Percentiles rank a stretch among this genome's conserved stretches.
Evolutionary conservation across 768 basidiomycete genomes (phyloP).

Genomic region (Rhodotorula graminis): DNA sequence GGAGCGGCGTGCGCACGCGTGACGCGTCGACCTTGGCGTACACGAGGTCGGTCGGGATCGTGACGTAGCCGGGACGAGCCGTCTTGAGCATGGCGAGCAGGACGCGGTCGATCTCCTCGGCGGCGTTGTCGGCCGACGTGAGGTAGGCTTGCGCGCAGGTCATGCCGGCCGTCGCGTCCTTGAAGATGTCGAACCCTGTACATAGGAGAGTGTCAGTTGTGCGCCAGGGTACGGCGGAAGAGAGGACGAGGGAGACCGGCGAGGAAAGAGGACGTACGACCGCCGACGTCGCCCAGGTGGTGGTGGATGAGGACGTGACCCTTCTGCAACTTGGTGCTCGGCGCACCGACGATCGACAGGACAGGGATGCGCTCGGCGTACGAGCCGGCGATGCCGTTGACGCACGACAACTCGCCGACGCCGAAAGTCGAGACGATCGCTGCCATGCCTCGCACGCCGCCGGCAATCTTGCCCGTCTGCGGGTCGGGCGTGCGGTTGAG

Average conservation of each 20-base stretch:
- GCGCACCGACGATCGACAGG: slow-evolving; percentile 79
- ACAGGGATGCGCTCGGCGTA: slow-evolving; percentile 86
- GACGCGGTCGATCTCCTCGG: slow-evolving; percentile 69
- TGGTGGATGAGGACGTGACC: slow-evolving; percentile 74
- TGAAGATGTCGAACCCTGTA: slow-evolving; percentile 68
- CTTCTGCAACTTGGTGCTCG: slow-evolving; percentile 68
- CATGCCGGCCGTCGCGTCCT: slow-evolving; percentile 67
- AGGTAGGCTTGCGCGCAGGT: slow-evolving; percentile 65
- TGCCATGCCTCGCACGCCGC: slow-evolving; percentile 31
- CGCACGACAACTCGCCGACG: slow-evolving; percentile 83
- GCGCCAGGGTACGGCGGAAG: too few species aligned
- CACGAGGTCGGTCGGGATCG: slow-evolving; percentile 78
- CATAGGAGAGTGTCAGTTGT: neutral
- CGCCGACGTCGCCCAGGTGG: slow-evolving; percentile 69
- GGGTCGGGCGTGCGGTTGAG: slow-evolving; percentile 11
- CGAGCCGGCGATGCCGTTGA: slow-evolving; percentile 63
- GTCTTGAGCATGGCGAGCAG: slow-evolving; percentile 54
- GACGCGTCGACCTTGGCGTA: slow-evolving; percentile 46
- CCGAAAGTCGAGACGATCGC: slow-evolving; percentile 66
- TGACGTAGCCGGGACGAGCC: slow-evolving; percentile 79
- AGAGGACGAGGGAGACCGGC: too few species aligned
- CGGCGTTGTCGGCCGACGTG: slow-evolving; percentile 56
- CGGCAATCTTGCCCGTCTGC: slow-evolving; percentile 22
- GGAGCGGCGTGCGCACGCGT: slow-evolving; percentile 26
- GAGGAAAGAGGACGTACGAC: neutral